Evolutionary conservation across 257 asterid genomes (phyloP).

Genomic region (Fraxinus quadrangulata): DNA sequence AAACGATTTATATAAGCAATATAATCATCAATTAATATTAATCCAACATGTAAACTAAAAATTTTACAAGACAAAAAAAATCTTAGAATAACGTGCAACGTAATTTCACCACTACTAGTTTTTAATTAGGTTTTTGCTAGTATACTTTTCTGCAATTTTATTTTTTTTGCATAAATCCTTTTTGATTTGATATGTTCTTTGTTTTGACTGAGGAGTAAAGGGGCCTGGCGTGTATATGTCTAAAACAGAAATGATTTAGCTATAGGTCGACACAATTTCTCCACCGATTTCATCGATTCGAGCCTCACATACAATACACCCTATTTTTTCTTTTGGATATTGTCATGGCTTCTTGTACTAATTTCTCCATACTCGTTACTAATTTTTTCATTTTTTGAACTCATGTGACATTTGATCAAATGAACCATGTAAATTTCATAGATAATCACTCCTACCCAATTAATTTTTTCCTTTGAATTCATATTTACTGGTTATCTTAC

Average conservation of each 20-base stretch:
- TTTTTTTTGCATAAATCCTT: not conserved
- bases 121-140: not conserved
- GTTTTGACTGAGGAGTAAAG: not conserved
- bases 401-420: not conserved
- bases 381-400: not conserved
- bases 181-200: not conserved
- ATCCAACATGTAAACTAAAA: no score
- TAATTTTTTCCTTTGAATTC: not conserved
- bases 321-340: not conserved
- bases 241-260: not conserved
- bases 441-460: not conserved
- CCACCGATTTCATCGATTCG: not conserved
- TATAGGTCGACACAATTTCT: not conserved
- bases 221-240: not conserved
- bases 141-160: not conserved
- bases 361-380: not conserved
- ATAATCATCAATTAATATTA: no score
- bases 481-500: conserved; percentile 9
- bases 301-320: not conserved
- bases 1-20: no score
- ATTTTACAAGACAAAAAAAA: no score
- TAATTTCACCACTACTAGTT: no score
- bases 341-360: not conserved
- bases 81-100: no score
- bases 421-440: not conserved